Percentiles rank a stretch among this genome's conserved stretches.
phyloP scores from a whole-genome alignment of 1,284 basidiomycete species.

The Leccinum griseonigrum region DNA sequence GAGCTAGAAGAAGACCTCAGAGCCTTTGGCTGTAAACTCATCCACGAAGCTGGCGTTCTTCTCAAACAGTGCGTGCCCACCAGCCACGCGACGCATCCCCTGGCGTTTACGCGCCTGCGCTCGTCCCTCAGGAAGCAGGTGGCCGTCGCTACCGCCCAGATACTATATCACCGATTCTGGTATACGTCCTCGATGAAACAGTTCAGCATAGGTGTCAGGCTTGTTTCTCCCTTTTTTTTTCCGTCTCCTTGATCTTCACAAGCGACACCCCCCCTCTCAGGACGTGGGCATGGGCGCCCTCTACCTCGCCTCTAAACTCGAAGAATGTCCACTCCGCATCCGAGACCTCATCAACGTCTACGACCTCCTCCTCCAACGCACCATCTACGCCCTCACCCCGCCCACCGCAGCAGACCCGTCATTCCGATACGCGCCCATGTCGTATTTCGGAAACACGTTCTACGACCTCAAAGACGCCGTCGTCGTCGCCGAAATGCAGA shows the following conservation, averaged over 20 bases:
- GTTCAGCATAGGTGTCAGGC: conserved; percentile 82
- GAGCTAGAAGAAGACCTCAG: conserved; percentile 86
- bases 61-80: conserved; percentile 71
- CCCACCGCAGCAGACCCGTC: conserved; percentile 30
- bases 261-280: conserved; percentile 44
- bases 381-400: conserved; percentile 19
- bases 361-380: conserved; percentile 76
- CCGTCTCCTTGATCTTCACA: conserved; percentile 8
- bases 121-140: conserved; percentile 78
- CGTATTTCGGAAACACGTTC: conserved; percentile 80
- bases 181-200: conserved; percentile 93
- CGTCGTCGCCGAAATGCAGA: conserved; percentile 95
- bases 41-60: conserved; percentile 92
- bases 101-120: not conserved
- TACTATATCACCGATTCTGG: conserved; percentile 97
- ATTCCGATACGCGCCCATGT: conserved; percentile 81
- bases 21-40: conserved; percentile 86
- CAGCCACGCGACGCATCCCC: not conserved
- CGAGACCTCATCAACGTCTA: conserved; percentile 95
- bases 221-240: conserved; percentile 2
- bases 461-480: conserved; percentile 89
- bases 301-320: conserved; percentile 93
- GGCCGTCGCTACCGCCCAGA: conserved; percentile 94
- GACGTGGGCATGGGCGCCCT: conserved; percentile 92
- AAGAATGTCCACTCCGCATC: conserved; percentile 90